Base-by-base conservation (phyloP, 306 rosid species). In the Quercus agrifolia region DNA sequence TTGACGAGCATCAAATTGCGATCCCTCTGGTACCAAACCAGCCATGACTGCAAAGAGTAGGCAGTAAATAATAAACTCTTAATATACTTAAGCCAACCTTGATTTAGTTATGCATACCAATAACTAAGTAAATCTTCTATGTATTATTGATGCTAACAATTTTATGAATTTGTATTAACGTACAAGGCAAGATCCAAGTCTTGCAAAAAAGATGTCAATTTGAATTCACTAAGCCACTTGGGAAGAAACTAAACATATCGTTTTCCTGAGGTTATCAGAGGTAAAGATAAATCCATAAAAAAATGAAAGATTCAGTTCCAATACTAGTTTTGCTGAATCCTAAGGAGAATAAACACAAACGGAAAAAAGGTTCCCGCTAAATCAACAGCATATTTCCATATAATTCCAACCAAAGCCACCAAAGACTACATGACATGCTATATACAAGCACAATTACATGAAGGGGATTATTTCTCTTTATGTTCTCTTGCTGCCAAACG, bases 1-100 rank as follows among this genome's bases (percentile, higher is more conserved):
- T 71, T 90, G 93, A 55, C 88, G 90, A 78, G 87, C 72, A 78
- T 90, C 93, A 74, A 81, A 90, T 56, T 89, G 88, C 2, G 93
- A 86, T 81, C 93, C 97, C 81, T 91, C 93, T 0, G 89, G 84
- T 76, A 71, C 84, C 46, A 69, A 5, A 78, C 89, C 74, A 83
- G 96, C 90, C 97, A 91, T 91, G 80, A 81, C 81, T 83, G 76
- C 73, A 75, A 81, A 75, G 56, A 75, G 63, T 68, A 54, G 62
- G 12, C 55, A 54, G 44, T 11, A 58, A 3, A 25, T 2, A 38
- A 20, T 46, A 3, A 73, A 76, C 19, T 55, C 70, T 31, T 62
- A 73, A 28, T 35, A 75, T 5, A 51, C 69, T 31, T 35, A 17
- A 55, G 54, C 38, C 73, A 73, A 28, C 54, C 71, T 44, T 54